Base-by-base conservation (phyloP, 2,329 filamentous ascomycete species). In the Pseudogymnoascus sp. region DNA sequence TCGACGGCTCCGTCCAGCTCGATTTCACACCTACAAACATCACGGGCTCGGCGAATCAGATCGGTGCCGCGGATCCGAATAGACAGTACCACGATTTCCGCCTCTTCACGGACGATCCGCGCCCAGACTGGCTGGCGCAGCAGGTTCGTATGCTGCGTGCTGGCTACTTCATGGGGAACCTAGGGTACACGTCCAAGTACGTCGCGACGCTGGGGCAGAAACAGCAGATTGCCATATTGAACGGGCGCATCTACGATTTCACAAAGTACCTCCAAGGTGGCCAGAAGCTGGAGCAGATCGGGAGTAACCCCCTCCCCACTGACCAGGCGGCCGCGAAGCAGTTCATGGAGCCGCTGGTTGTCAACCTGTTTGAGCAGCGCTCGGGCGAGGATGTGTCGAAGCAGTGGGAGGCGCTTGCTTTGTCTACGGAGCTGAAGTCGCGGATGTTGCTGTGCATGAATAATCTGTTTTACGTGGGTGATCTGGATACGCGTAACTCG, bases 81-180 rank as follows among this genome's bases (percentile, higher is more conserved):
- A 79, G 86, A 21, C 79, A 84, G 66, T 99, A 96, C 73, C 95
- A 99, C 72, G 95, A 99, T 74, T 99, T 99, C 84, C 87, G 95
- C 64, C 86, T 83, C 72, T 92, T 85, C 72, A 91, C 84, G 36
- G 91, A 92, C 68, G 90, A 96, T 72, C 88, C 84, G 60, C 88
- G 93, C 10, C 86, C 88, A 1, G 91, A 96, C 73, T 99, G 95
- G 95, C 97, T 93, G 78, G 88, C 83, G 64, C 91, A 99, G 77
- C 87, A 93, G 74, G 91, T 97, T 83, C 81, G 87, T 34, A 85
- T 87, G 74, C 78, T 99, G 62, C 89, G 88, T 69, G 77, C 84
- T 34, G 88, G 87, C 68, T 97, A 89, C 80, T 89, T 89, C 76
- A 96, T 96, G 75, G 95, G 95, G 59, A 88, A 86, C 67, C 80